phyloP scores from a whole-genome alignment of 192 early-diverging fungal genomes.

The Backusella luteola region DNA sequence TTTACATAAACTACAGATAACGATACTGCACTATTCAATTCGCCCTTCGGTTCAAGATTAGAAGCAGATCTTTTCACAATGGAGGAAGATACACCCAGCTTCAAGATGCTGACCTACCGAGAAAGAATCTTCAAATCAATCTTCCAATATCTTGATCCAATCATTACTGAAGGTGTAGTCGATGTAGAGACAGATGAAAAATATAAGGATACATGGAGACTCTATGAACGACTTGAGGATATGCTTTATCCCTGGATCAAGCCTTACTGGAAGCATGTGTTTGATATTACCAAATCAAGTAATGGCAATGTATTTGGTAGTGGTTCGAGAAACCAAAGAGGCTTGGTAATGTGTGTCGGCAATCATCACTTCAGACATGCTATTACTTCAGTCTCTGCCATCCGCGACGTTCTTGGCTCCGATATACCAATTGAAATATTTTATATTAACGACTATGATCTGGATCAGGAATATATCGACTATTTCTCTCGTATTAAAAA shows the following conservation, averaged over 20 bases:
- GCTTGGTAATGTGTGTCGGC: slow-evolving; percentile 52
- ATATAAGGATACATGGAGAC: slow-evolving; percentile 16
- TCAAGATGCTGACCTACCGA: slow-evolving; percentile 35
- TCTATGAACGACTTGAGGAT: slow-evolving; percentile 37
- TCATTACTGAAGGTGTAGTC: slow-evolving; percentile 23
- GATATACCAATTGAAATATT: slow-evolving; percentile 60
- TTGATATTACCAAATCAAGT: slow-evolving; percentile 31
- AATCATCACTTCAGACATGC: slow-evolving; percentile 45
- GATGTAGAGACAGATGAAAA: neutral
- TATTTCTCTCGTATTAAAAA: slow-evolving; percentile 22
- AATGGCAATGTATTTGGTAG: slow-evolving; percentile 4
- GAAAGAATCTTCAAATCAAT: slow-evolving; percentile 42
- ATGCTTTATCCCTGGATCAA: slow-evolving; percentile 43
- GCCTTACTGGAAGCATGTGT: slow-evolving; percentile 31
- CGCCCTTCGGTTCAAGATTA: slow-evolving; percentile 32
- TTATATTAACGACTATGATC: slow-evolving; percentile 45
- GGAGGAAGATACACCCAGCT: slow-evolving; percentile 32
- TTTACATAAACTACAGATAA: slow-evolving; percentile 5
- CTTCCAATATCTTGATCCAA: slow-evolving; percentile 43
- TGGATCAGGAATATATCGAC: slow-evolving; percentile 27
- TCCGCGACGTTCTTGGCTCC: slow-evolving; percentile 43
- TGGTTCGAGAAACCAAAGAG: neutral
- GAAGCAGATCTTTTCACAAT: slow-evolving; percentile 26
- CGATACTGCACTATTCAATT: slow-evolving; percentile 34
- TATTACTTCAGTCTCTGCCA: slow-evolving; percentile 35